Conservation (phyloP, 768 basidiomycete genomes). For the Favolaschia claudopus region DNA sequence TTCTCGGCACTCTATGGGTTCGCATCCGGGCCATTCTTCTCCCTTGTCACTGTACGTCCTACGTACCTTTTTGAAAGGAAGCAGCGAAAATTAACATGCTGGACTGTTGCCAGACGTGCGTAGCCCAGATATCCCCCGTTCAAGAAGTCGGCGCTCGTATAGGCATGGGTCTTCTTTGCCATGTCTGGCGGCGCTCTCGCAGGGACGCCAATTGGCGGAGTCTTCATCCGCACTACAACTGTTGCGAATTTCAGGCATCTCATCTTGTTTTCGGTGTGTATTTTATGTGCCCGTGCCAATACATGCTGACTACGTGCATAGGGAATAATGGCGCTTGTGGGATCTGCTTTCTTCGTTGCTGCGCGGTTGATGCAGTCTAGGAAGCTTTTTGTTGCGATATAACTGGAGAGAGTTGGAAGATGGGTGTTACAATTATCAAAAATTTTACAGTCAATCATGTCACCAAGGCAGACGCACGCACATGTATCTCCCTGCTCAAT, state of each 20-base stretch:
- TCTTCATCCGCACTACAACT: conserved; percentile 28
- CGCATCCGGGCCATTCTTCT: conserved; percentile 34
- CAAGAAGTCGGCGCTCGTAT: conserved; percentile 35
- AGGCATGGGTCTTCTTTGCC: conserved; percentile 32
- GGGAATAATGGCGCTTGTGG: conserved; percentile 19
- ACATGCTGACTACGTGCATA: too few species aligned
- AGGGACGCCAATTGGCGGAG: conserved; percentile 32
- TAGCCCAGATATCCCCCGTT: conserved; percentile 31
- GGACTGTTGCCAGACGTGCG: conserved; percentile 33
- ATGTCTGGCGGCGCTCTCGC: conserved; percentile 35
- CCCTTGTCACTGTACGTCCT: conserved; percentile 26
- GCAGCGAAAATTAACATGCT: too few species aligned
- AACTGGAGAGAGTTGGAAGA: background rate
- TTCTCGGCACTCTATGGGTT: conserved; percentile 35
- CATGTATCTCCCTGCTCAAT: too few species aligned
- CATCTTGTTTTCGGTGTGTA: conserved; percentile 33
- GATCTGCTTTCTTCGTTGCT: conserved; percentile 7
- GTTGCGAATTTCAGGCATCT: conserved; percentile 31
- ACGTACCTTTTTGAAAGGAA: background rate
- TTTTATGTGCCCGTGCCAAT: too few species aligned
- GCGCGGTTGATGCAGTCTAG: conserved; percentile 13
- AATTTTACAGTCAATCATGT: too few species aligned
- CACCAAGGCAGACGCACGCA: too few species aligned
- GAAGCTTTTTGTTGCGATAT: conserved; percentile 2
- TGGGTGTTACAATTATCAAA: too few species aligned